A percentile compares a stretch with the other conserved stretches of the same genome.
These are phyloP conservation scores for Tolypocladium inflatum DNA, from an alignment of 2,329 filamentous ascomycete species.

Conservation along the genomic window DNA sequence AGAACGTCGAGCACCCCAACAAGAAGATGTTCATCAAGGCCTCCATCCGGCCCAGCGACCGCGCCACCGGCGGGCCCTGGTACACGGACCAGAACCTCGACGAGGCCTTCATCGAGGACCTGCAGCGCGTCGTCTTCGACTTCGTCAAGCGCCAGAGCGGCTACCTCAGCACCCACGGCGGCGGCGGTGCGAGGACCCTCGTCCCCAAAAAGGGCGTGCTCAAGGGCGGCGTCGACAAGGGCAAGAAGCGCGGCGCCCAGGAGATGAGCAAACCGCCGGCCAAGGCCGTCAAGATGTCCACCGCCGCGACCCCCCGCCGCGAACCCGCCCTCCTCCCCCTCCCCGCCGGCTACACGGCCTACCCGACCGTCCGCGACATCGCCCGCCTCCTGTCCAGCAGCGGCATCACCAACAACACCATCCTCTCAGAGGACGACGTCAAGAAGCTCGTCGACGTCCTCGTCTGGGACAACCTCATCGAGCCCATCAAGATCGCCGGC, in stretches of 20 bases:
- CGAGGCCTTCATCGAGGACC: slow-evolving; percentile 71
- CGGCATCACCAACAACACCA: slow-evolving; percentile 63
- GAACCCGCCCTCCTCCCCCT: slow-evolving; percentile 38
- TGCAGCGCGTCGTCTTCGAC: slow-evolving; percentile 65
- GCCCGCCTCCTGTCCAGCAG: slow-evolving; percentile 62
- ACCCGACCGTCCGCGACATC: slow-evolving; percentile 73
- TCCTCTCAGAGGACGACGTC: slow-evolving; percentile 64
- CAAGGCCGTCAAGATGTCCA: slow-evolving; percentile 16
- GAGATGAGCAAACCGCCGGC: slow-evolving; percentile 23
- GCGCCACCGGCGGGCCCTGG: slow-evolving; percentile 89
- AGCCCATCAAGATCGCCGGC: slow-evolving; percentile 45
- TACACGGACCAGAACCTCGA: slow-evolving; percentile 89
- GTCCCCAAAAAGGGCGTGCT: slow-evolving; percentile 48
- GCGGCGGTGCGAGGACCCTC: slow-evolving; percentile 24
- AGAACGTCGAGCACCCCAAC: slow-evolving; percentile 81
- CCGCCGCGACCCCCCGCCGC: slow-evolving; percentile 15
- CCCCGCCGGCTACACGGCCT: slow-evolving; percentile 61
- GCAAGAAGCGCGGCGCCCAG: slow-evolving; percentile 42
- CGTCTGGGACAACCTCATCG: slow-evolving; percentile 77
- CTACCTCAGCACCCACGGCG: slow-evolving; percentile 38
- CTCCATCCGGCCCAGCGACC: slow-evolving; percentile 73
- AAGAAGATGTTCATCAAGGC: slow-evolving; percentile 96
- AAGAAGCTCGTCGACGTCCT: slow-evolving; percentile 81
- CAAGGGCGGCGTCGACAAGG: slow-evolving; percentile 34
- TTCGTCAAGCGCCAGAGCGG: slow-evolving; percentile 66